Percentiles rank a stretch among this genome's conserved stretches.
These are phyloP conservation scores for Aspergillus sp. DNA, from an alignment of 2,329 filamentous ascomycete species.

Conservation along the genomic window DNA sequence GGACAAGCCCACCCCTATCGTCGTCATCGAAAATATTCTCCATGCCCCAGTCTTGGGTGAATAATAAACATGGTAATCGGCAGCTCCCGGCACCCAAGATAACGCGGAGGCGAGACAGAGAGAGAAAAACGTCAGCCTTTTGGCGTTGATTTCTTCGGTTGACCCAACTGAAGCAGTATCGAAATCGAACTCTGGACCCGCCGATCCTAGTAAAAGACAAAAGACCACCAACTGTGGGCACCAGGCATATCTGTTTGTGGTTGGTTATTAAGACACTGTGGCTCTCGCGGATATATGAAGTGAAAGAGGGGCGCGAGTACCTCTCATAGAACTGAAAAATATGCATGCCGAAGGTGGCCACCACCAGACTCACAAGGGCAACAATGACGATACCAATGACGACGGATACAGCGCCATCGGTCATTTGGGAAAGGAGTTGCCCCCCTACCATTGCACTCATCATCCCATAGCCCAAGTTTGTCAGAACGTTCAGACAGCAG, in stretches of 20 bases:
- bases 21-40: conserved; percentile 40
- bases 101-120: conserved; percentile 37
- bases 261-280: not conserved
- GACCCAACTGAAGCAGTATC: conserved; percentile 28
- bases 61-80: conserved; percentile 49
- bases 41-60: conserved; percentile 36
- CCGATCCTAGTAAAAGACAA: conserved; percentile 41
- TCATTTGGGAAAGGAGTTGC: conserved; percentile 44
- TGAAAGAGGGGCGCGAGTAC: conserved; percentile 19
- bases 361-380: conserved; percentile 33
- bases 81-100: conserved; percentile 35
- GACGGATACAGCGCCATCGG: conserved; percentile 38
- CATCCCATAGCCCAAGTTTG: conserved; percentile 45
- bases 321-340: conserved; percentile 47
- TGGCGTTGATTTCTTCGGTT: conserved; percentile 30
- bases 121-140: conserved; percentile 39
- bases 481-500: conserved; percentile 42
- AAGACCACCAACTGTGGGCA: conserved; percentile 43
- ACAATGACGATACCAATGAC: conserved; percentile 41
- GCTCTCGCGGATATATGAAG: too few species aligned
- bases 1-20: conserved; percentile 33
- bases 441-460: conserved; percentile 45
- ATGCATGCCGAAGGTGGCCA: conserved; percentile 43
- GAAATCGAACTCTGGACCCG: conserved; percentile 36
- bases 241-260: conserved; percentile 35